A percentile compares a stretch with the other conserved stretches of the same genome.
phyloP scores from a whole-genome alignment of 371 early-diverging fungal genomes.

The Mucor irregularis region DNA sequence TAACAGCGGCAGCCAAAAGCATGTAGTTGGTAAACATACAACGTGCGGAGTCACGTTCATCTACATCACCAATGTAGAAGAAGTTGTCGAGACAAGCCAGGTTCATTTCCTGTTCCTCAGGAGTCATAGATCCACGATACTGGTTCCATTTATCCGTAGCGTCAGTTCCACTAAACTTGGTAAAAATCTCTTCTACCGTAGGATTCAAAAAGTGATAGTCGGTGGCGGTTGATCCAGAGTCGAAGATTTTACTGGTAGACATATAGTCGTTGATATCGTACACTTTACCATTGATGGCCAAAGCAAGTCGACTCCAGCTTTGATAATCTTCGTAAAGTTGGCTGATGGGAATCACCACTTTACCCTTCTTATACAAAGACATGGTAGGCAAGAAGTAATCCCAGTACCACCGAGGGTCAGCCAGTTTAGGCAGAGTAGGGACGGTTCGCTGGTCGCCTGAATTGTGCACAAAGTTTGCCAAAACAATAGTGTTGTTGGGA shows the following conservation, averaged over 20 bases:
- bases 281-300: constrained; percentile 70
- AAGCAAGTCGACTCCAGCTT: constrained; percentile 56
- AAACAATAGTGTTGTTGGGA: constrained; percentile 26
- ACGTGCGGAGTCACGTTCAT: constrained; percentile 74
- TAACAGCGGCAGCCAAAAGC: constrained; percentile 72
- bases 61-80: constrained; percentile 90
- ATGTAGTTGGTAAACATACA: constrained; percentile 92
- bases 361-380: constrained; percentile 69
- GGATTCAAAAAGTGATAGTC: constrained; percentile 54
- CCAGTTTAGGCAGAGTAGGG: constrained; percentile 30
- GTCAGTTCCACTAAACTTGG: constrained; percentile 68
- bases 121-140: constrained; percentile 32
- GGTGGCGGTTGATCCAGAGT: constrained; percentile 34
- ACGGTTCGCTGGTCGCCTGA: constrained; percentile 42
- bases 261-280: constrained; percentile 81
- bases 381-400: constrained; percentile 63
- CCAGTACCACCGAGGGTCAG: constrained; percentile 64
- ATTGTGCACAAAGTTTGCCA: constrained; percentile 37
- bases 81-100: constrained; percentile 78
- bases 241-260: constrained; percentile 43
- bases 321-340: constrained; percentile 46
- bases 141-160: constrained; percentile 64
- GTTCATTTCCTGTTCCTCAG: constrained; percentile 39
- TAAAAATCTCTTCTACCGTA: constrained; percentile 65
- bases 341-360: constrained; percentile 52